phyloP scores from a whole-genome alignment of 2,329 filamentous ascomycete species.

The Aspergillus cejpii region DNA sequence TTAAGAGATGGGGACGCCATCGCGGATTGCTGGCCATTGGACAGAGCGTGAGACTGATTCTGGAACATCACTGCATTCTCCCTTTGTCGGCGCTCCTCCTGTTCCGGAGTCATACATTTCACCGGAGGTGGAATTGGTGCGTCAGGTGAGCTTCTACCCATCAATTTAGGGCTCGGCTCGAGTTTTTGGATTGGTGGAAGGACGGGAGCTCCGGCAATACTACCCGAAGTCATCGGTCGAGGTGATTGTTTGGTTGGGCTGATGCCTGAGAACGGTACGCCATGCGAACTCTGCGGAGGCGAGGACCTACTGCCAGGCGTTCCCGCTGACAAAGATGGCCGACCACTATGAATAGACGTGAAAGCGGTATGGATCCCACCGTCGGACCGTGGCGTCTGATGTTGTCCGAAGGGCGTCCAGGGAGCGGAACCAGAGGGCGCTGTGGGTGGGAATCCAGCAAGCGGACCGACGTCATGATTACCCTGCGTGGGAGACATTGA shows the following conservation, averaged over 20 bases:
- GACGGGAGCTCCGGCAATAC: conserved; percentile 31
- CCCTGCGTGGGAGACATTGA: conserved; percentile 47
- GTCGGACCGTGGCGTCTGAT: conserved; percentile 27
- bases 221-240: conserved; percentile 32
- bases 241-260: conserved; percentile 44
- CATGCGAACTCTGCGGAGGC: conserved; percentile 34
- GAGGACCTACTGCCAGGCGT: conserved; percentile 32
- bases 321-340: conserved; percentile 30
- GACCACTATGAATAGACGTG: conserved; percentile 26
- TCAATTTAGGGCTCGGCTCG: conserved; percentile 41
- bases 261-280: conserved; percentile 38
- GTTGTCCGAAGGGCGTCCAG: conserved; percentile 30
- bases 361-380: conserved; percentile 23
- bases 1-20: conserved; percentile 32
- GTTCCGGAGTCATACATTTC: conserved; percentile 41
- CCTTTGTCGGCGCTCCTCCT: conserved; percentile 36
- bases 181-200: conserved; percentile 38
- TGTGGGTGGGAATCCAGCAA: conserved; percentile 39
- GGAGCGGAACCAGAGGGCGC: conserved; percentile 22
- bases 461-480: conserved; percentile 43
- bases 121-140: conserved; percentile 39
- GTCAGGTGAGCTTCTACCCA: conserved; percentile 40
- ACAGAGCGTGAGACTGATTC: conserved; percentile 9
- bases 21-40: conserved; percentile 21
- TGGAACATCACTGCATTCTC: conserved; percentile 31